Percentiles rank a stretch among this genome's conserved stretches.
These are phyloP conservation scores for Plasmodium vivax DNA, from an alignment of 169 alveolate species.

Conservation along the genomic window DNA sequence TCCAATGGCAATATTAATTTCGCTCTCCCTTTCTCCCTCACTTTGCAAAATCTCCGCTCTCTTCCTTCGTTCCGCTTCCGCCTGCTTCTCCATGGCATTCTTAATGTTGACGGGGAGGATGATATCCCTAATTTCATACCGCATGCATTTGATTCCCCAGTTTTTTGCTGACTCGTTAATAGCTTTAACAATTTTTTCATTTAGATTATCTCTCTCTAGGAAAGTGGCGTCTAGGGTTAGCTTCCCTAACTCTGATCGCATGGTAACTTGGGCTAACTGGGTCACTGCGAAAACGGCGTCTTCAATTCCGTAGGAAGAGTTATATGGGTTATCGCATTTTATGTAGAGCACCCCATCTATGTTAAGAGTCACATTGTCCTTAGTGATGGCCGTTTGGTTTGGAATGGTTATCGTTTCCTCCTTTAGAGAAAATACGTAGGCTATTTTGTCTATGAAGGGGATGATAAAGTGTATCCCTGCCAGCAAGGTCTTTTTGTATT, in stretches of 20 bases:
- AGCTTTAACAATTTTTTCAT: conserved; percentile 91
- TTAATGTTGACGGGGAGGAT: conserved; percentile 92
- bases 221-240: conserved; percentile 95
- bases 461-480: conserved; percentile 94
- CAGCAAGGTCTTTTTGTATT: conserved; percentile 86
- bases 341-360: conserved; percentile 96
- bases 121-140: conserved; percentile 96
- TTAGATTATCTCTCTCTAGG: conserved; percentile 94
- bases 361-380: conserved; percentile 93
- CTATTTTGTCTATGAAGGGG: conserved; percentile 92
- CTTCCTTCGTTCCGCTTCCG: conserved; percentile 95
- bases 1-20: conserved; percentile 94
- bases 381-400: conserved; percentile 95
- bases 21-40: conserved; percentile 93
- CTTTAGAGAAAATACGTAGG: conserved; percentile 94
- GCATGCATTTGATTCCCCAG: conserved; percentile 95
- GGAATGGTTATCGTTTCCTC: conserved; percentile 94
- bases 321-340: conserved; percentile 88
- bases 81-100: conserved; percentile 95
- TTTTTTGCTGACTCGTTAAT: conserved; percentile 92
- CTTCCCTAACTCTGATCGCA: conserved; percentile 97
- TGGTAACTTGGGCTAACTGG: conserved; percentile 95
- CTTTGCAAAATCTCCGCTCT: conserved; percentile 94
- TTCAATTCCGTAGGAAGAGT: conserved; percentile 95
- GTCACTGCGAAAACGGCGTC: conserved; percentile 94